Base-by-base conservation (phyloP, 805 yeast species). In the Kazachstania taianensis region DNA sequence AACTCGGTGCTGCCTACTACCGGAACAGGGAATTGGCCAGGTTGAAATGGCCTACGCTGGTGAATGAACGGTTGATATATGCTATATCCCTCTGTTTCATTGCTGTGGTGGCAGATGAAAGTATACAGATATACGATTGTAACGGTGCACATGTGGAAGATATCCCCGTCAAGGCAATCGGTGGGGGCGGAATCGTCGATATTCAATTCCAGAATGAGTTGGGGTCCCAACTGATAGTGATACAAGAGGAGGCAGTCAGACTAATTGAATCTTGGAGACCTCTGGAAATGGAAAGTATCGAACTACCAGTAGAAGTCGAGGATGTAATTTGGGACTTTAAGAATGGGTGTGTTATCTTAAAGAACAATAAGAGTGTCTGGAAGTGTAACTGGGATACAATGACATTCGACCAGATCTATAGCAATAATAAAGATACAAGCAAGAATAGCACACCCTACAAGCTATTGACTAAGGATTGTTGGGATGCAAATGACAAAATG, bases 1-100 rank as follows among this genome's bases (percentile, higher is more conserved):
- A 78, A 43, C 67, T 86, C 14, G 76, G 73, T 36, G 74, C 75
- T 54, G 79, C 74, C 7, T 83, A 72, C 53, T 86, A 84, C 46
- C 64, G 81, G 37, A 66, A 69, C 13, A 57, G 78, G 37, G 8
- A 17, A 26, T 26, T 33, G 19, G 69, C 47, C 30, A 37, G 39
- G 7, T 36, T 55, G 20, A 35, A 44, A 28, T 46, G 53, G 49
- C 50, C 52, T 14, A 12, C 18, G 5, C 18, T 10, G 13, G 13
- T 5, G 8, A 24, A 24, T 7, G 17, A 23, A 6, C 17, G 28
- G 15, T 18, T 30, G 15, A 37, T 31, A 15, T 43, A 72, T 48
- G 67, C 62, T 1, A 51, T 75, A 46, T 58, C 66, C 13, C 61
- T 63, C 13, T 60, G 61, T 0, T 50, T 57, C 2, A 59, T 72